phyloP scores from a whole-genome alignment of 305 asterid species.

The Solanum hybrid region DNA sequence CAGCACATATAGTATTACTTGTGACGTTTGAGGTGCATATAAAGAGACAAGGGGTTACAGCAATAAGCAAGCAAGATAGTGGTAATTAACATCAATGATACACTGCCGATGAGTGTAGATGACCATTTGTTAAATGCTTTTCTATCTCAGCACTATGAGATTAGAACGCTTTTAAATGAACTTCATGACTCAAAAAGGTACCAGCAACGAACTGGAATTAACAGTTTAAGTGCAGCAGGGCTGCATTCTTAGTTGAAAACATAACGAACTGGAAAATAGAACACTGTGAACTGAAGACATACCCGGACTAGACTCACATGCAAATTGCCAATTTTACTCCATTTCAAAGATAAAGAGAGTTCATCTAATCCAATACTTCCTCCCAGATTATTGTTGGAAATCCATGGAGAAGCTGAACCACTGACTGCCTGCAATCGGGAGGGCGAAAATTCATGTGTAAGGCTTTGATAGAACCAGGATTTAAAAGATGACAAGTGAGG shows the following conservation, averaged over 20 bases:
- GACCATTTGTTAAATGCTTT: not conserved
- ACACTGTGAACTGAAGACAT: conserved; percentile 1
- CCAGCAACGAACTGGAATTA: not conserved
- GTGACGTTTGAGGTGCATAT: not conserved
- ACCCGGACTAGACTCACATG: conserved; percentile 82
- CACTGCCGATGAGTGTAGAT: not conserved
- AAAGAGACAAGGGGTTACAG: not conserved
- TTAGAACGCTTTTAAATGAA: not conserved
- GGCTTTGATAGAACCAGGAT: not conserved
- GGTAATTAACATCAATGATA: not conserved
- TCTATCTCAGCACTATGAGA: not conserved
- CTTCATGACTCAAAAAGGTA: not conserved
- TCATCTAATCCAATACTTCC: conserved; percentile 50
- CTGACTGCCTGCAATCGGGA: conserved; percentile 51
- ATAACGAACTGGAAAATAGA: not conserved
- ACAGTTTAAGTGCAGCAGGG: not conserved
- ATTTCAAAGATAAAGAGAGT: conserved; percentile 54
- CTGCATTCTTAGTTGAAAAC: not conserved
- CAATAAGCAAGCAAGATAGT: not conserved
- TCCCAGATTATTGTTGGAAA: conserved; percentile 37
- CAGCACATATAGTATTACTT: not conserved
- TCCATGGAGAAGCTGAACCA: conserved; percentile 50
- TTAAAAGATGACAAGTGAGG: not conserved
- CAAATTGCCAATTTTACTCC: conserved; percentile 86
- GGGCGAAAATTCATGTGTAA: not conserved